Conservation (phyloP, 2,329 filamentous ascomycete genomes). For the Botrytis cinerea region DNA sequence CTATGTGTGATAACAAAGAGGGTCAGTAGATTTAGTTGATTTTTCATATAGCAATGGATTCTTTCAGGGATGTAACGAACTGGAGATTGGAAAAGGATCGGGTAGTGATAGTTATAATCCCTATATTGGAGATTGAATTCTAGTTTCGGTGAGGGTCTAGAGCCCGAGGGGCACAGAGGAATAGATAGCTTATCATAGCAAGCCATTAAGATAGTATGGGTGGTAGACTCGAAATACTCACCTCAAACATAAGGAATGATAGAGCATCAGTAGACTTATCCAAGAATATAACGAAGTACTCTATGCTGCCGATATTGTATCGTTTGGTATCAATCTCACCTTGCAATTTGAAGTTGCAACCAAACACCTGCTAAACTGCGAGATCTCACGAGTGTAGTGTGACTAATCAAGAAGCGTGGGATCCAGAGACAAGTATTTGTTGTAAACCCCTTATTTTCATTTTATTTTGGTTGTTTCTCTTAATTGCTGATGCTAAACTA, state of each 20-base stretch:
- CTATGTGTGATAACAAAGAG: too few species aligned
- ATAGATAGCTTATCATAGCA: not conserved
- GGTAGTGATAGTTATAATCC: not conserved
- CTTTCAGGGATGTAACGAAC: rapidly evolving
- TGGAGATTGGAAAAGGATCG: not conserved
- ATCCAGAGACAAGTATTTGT: not conserved
- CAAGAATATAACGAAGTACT: not conserved
- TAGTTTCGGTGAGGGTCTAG: not conserved
- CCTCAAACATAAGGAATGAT: not conserved
- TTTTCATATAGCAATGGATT: too few species aligned
- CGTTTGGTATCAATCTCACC: not conserved
- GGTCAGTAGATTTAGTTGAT: too few species aligned
- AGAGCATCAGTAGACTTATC: not conserved
- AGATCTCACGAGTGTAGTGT: not conserved
- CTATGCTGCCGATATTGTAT: not conserved
- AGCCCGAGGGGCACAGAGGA: not conserved
- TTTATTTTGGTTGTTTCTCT: not conserved
- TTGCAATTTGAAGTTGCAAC: not conserved
- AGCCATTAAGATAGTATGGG: not conserved
- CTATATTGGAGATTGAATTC: not conserved
- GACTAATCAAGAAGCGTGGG: not conserved
- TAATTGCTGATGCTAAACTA: not conserved
- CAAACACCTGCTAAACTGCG: not conserved
- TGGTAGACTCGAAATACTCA: not conserved
- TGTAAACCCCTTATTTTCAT: not conserved